Conservation (phyloP, 768 basidiomycete genomes). For the Mycena rosella region DNA sequence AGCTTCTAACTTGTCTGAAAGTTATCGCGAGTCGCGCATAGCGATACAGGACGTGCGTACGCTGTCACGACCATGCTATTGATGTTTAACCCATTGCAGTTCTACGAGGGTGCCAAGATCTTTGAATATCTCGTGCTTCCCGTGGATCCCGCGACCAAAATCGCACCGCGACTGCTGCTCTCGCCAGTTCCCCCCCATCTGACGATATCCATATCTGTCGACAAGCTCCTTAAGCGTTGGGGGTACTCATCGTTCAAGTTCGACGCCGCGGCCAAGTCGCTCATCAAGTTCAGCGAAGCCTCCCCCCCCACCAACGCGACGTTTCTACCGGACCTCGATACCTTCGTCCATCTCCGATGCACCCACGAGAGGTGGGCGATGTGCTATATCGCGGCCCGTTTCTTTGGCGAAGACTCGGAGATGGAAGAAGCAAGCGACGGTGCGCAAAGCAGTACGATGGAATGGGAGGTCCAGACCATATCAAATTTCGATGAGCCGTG, state of each 20-base stretch:
- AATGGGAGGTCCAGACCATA: conserved; percentile 1
- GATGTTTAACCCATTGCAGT: background rate
- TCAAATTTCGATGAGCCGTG: conserved; percentile 13
- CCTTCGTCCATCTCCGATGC: background rate
- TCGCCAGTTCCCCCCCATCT: conserved; percentile 14
- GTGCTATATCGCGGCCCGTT: background rate
- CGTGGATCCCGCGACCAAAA: background rate
- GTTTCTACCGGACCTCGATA: background rate
- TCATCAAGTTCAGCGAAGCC: background rate
- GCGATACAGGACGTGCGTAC: conserved; percentile 7
- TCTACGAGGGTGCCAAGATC: background rate
- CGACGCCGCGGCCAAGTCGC: background rate
- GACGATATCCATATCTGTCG: background rate
- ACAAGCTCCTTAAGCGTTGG: conserved; percentile 11
- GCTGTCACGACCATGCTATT: no score
- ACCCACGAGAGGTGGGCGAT: background rate
- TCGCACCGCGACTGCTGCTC: background rate
- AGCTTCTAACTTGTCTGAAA: background rate
- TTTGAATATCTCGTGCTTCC: conserved; percentile 27
- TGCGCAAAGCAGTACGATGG: background rate
- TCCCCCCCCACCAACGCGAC: background rate
- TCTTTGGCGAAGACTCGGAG: conserved; percentile 5
- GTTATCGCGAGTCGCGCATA: background rate
- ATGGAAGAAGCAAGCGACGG: background rate
- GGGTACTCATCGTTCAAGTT: background rate